These are phyloP conservation scores for Lobosporangium transversale DNA, from an alignment of 192 early-diverging fungal genomes.

Conservation along the genomic window DNA sequence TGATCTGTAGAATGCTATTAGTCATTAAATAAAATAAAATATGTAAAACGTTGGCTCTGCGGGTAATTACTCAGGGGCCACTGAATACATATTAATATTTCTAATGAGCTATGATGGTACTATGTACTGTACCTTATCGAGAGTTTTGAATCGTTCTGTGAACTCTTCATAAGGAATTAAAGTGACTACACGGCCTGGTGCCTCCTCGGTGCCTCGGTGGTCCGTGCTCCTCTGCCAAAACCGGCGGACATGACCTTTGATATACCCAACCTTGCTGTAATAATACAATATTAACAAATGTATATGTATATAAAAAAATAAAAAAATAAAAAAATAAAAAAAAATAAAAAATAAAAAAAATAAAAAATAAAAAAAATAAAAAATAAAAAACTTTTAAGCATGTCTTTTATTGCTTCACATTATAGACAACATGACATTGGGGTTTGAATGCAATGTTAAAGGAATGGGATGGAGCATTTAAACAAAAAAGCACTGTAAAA, in stretches of 20 bases:
- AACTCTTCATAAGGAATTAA: slow-evolving; percentile 78
- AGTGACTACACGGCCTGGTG: slow-evolving; percentile 89
- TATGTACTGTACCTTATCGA: slow-evolving; percentile 63
- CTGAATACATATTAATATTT: too few species aligned
- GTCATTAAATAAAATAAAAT: too few species aligned
- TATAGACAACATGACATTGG: too few species aligned
- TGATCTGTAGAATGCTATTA: slow-evolving; percentile 51
- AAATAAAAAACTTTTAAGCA: too few species aligned
- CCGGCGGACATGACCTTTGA: slow-evolving; percentile 73
- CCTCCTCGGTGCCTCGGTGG: slow-evolving; percentile 83
- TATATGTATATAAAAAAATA: too few species aligned
- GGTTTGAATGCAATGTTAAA: slow-evolving; percentile 8
- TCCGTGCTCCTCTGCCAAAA: slow-evolving; percentile 89
- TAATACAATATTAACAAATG: neutral
- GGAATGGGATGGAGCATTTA: neutral
- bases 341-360: too few species aligned
- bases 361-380: too few species aligned
- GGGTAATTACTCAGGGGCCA: too few species aligned
- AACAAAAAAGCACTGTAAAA: neutral
- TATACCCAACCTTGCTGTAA: slow-evolving; percentile 64
- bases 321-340: neutral
- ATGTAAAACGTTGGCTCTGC: too few species aligned
- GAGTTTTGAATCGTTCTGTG: slow-evolving; percentile 54
- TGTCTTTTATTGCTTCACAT: too few species aligned
- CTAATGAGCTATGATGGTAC: too few species aligned